Percentiles rank a stretch among this genome's conserved stretches.
These are phyloP conservation scores for Candida peoriensis DNA, from an alignment of 805 yeast species.

Conservation along the genomic window DNA sequence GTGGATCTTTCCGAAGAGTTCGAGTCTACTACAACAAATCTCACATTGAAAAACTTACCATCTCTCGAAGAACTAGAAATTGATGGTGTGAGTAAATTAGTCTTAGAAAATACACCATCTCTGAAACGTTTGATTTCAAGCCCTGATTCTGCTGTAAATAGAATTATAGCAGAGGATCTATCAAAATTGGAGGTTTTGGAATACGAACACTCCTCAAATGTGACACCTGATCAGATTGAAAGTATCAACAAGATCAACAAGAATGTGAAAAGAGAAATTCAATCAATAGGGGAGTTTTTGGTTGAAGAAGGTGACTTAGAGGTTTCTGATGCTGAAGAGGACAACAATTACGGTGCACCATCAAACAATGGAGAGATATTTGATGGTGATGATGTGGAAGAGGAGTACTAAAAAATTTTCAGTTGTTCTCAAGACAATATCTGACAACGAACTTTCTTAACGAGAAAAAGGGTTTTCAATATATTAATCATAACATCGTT, in stretches of 20 bases:
- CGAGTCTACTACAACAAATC: not conserved
- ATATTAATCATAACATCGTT: too few relatives aligned
- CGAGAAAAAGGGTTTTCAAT: too few relatives aligned
- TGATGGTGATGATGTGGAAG: not conserved
- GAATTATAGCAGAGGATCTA: constrained; percentile 3
- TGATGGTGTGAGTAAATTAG: constrained; percentile 1
- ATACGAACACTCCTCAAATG: constrained; percentile 1
- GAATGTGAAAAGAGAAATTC: not conserved
- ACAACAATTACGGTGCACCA: not conserved
- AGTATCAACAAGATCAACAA: not conserved
- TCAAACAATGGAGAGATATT: too few relatives aligned
- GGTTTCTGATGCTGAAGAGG: not conserved
- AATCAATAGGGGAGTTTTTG: not conserved
- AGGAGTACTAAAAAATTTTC: too few relatives aligned
- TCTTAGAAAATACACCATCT: not conserved
- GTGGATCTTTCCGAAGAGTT: not conserved
- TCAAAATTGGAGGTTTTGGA: not conserved
- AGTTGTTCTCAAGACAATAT: too few relatives aligned
- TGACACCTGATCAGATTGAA: constrained; percentile 1
- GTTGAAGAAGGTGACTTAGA: constrained; percentile 2
- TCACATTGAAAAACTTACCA: constrained; percentile 1
- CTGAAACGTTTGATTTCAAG: constrained; percentile 1
- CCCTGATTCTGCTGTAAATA: constrained; percentile 2
- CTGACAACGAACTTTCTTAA: too few relatives aligned
- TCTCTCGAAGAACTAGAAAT: not conserved